phyloP scores from a whole-genome alignment of 805 yeast genomes.

The Deakozyma indianensis region DNA sequence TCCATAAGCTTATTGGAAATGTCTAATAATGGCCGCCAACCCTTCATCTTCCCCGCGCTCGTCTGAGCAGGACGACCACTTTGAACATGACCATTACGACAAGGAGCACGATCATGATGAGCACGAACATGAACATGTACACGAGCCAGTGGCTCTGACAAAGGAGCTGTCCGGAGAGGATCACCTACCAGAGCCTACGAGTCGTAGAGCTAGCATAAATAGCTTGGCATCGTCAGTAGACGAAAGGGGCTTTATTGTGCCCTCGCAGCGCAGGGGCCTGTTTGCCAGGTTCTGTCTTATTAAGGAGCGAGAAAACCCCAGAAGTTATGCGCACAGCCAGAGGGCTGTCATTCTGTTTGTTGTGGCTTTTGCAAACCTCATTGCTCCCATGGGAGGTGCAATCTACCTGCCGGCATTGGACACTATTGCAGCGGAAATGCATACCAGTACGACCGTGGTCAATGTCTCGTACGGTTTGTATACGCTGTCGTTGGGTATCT shows the following conservation, averaged over 20 bases:
- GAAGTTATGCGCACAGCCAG: slow-evolving; percentile 37
- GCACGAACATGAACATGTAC: neutral
- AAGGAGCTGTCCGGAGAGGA: neutral
- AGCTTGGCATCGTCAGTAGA: neutral
- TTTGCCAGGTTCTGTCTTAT: slow-evolving; percentile 33
- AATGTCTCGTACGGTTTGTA: slow-evolving; percentile 74
- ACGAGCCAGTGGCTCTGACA: slow-evolving; percentile 2
- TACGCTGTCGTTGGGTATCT: slow-evolving; percentile 55
- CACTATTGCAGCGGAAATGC: slow-evolving; percentile 36
- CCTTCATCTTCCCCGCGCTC: too few species aligned
- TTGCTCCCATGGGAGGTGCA: slow-evolving; percentile 86
- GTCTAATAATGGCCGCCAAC: too few species aligned
- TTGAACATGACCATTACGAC: too few species aligned
- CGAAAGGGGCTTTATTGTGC: neutral
- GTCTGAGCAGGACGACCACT: too few species aligned
- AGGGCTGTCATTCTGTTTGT: slow-evolving; percentile 46
- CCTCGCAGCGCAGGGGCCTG: slow-evolving; percentile 41
- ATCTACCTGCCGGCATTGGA: slow-evolving; percentile 68
- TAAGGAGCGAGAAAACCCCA: slow-evolving; percentile 64
- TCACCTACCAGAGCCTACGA: slow-evolving; percentile 19
- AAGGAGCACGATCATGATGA: neutral
- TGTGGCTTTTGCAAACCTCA: slow-evolving; percentile 58
- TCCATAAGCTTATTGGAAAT: too few species aligned
- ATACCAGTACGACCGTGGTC: slow-evolving; percentile 46
- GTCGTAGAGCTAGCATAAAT: neutral